Evolutionary conservation across 345 rosid species (phyloP).

Genomic region (Stellera chamaejasme): DNA sequence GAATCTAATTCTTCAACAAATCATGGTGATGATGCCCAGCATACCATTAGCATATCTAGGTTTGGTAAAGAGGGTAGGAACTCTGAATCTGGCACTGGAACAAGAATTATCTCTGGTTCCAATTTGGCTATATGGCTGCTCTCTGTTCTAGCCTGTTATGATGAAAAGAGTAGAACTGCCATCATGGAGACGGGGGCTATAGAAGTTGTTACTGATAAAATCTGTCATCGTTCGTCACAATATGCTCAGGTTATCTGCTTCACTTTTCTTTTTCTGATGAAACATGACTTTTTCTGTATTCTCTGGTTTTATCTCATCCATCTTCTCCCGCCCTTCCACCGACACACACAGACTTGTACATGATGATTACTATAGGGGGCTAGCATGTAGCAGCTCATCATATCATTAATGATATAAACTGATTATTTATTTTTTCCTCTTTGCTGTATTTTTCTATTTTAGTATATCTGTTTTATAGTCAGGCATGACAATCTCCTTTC

Average conservation of each 20-base stretch:
- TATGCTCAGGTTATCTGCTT: conserved; percentile 61
- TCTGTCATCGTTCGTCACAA: conserved; percentile 44
- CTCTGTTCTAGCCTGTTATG: conserved; percentile 85
- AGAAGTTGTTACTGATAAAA: conserved; percentile 79
- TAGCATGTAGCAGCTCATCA: no score
- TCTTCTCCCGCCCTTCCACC: no score
- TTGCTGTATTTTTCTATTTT: not conserved
- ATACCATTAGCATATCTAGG: conserved; percentile 55
- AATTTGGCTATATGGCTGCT: conserved; percentile 89
- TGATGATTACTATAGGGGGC: no score
- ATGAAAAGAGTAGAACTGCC: conserved; percentile 62
- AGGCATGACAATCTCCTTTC: conserved; percentile 7
- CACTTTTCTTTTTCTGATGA: conserved; percentile 2
- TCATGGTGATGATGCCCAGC: conserved; percentile 39
- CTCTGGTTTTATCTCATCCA: no score
- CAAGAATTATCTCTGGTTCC: conserved; percentile 55
- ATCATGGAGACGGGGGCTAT: conserved; percentile 93
- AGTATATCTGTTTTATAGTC: not conserved
- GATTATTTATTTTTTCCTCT: conserved; percentile 1
- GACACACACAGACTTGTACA: no score
- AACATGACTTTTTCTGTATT: no score
- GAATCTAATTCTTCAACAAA: conserved; percentile 35
- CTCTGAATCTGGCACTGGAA: conserved; percentile 36
- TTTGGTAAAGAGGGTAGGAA: conserved; percentile 40
- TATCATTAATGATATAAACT: not conserved